Evolutionary conservation across 805 yeast genomes (phyloP), one percentile per base, ranked within the genome.

Genomic region (Torulaspora microellipsoides): DNA sequence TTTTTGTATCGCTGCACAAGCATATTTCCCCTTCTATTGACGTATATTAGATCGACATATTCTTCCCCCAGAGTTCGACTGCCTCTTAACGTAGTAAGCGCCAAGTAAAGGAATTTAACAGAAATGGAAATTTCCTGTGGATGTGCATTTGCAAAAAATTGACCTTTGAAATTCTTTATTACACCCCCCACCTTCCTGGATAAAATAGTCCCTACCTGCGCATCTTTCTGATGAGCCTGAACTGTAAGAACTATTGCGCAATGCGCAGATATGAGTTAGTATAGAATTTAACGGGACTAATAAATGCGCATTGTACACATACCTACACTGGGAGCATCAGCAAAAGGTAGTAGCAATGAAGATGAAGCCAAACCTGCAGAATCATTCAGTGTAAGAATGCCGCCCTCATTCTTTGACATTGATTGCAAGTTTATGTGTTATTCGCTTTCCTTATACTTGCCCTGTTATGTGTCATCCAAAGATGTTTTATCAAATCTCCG

Each of bases 31-130:
- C 63, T 61, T 39, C 76, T 66, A 31, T 67, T 69, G 6, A 84
- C 87, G 56, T 85, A 83, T 7, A 79, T 64, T 42, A 87, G 66
- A 62, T 91, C 96, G 11, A 89, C 89, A 64, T 91, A 91, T 65
- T 91, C 97, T 60, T 91, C 98, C 1, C 99, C 99, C 23, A 93
- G 66, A 0, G 98, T 91, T 42, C 91, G 72, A 1, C 85, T 77
- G 0, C 91, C 91, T 4, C 77, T 46, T 11, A 84, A 65, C 0
- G 96, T 90, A 0, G 97, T 91, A 15, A 86, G 65, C 2, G 74
- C 62, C n/a, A 87, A 68, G 58, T 91, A 91, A 0, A 82, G 34
- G 1, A 81, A 61, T 40, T 81, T 80, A 8, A 84, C 77, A 2
- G 70, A 59, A 0, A 78, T 72, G 0, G 81, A 67, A 11, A 89